Conservation (phyloP, 163 green algal genomes). For the Chloromonas sp. region DNA sequence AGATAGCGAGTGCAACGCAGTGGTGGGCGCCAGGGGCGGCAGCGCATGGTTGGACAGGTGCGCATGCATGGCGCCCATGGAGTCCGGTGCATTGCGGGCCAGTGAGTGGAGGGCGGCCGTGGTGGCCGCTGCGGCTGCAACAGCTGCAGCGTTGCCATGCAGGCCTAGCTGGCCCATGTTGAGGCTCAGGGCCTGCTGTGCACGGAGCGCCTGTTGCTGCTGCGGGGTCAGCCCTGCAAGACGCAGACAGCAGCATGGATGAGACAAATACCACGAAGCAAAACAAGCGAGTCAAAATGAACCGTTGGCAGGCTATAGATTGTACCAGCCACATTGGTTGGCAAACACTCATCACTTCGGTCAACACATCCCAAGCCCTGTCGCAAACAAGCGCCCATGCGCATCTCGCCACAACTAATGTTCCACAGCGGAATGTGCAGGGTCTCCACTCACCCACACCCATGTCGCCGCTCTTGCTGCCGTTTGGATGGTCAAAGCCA, state of each 20-base stretch:
- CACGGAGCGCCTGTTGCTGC: slow-evolving; percentile 15
- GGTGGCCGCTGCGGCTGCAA: slow-evolving; percentile 26
- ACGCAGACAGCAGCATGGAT: too few species aligned
- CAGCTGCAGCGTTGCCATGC: slow-evolving; percentile 5
- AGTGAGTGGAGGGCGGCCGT: slow-evolving; percentile 33
- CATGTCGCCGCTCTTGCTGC: neutral
- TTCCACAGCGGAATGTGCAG: too few species aligned
- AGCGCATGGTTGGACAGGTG: neutral
- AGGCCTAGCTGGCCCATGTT: slow-evolving; percentile 24
- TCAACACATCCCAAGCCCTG: too few species aligned
- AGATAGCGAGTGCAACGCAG: slow-evolving; percentile 4
- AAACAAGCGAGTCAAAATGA: neutral
- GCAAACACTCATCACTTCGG: too few species aligned
- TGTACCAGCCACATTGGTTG: too few species aligned
- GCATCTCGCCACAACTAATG: too few species aligned
- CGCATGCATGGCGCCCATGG: neutral
- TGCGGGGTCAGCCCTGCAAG: too few species aligned
- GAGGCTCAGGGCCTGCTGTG: slow-evolving; percentile 22
- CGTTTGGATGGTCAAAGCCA: neutral
- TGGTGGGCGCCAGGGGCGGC: slow-evolving; percentile 6
- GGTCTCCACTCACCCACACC: too few species aligned
- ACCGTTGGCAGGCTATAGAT: too few species aligned
- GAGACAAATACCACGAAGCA: neutral
- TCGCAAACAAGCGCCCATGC: too few species aligned
- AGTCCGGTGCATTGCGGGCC: neutral